phyloP scores from a whole-genome alignment of 2,329 filamentous ascomycete species.

The Didymella arachidicola region DNA sequence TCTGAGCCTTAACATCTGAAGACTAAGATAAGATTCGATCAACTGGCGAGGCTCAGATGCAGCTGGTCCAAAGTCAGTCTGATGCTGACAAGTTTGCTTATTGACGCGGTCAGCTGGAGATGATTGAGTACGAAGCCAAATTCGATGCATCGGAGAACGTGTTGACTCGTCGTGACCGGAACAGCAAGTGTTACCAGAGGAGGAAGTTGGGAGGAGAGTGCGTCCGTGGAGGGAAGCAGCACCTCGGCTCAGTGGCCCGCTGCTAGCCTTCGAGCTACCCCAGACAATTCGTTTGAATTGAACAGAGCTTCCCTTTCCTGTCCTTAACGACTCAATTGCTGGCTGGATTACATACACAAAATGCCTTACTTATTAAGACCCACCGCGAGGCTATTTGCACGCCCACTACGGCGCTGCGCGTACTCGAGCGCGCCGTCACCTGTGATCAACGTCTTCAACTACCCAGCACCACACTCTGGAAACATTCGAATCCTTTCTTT shows the following conservation, averaged over 20 bases:
- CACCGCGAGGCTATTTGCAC: slow-evolving; percentile 28
- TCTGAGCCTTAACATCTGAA: no score
- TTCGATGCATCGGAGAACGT: neutral
- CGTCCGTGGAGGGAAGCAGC: neutral
- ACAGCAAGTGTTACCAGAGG: neutral
- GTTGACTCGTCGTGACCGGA: neutral
- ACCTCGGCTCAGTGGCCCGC: slow-evolving; percentile 19
- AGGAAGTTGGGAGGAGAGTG: neutral
- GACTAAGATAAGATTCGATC: no score
- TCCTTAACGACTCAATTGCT: neutral
- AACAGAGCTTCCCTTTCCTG: neutral
- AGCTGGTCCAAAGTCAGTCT: no score
- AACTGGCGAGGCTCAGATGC: no score
- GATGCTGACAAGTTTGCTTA: no score
- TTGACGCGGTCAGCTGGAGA: no score
- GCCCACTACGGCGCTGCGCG: slow-evolving; percentile 38
- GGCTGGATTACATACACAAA: neutral
- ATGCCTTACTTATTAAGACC: slow-evolving; percentile 41
- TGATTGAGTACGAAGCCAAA: no score
- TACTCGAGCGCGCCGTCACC: slow-evolving; percentile 58
- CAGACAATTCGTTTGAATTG: neutral
- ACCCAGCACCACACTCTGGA: slow-evolving; percentile 80
- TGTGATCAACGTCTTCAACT: slow-evolving; percentile 73
- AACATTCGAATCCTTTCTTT: slow-evolving; percentile 88
- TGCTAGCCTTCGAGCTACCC: slow-evolving; percentile 28